Conservation (phyloP, 805 yeast genomes). For the Monosporozyma solicola region DNA sequence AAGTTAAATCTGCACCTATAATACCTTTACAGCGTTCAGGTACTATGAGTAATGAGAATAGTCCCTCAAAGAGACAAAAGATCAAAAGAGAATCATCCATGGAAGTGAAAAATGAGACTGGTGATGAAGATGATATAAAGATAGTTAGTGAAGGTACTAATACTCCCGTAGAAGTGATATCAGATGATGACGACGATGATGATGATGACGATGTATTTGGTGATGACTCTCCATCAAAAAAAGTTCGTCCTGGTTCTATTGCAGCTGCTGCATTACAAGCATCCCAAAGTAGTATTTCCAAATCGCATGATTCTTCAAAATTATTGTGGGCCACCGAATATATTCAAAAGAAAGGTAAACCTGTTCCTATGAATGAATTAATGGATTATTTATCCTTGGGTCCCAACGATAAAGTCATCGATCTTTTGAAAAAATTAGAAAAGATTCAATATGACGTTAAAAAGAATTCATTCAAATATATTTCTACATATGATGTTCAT, state of each 20-base stretch:
- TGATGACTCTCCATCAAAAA: constrained; percentile 21
- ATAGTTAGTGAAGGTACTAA: constrained; percentile 3
- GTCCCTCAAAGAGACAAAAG: constrained; percentile 13
- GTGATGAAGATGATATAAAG: constrained; percentile 14
- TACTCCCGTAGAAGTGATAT: constrained; percentile 6
- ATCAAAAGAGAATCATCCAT: neutral
- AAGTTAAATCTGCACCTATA: constrained; percentile 50
- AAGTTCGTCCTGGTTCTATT: constrained; percentile 25
- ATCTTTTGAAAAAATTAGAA: constrained; percentile 65
- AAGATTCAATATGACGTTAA: constrained; percentile 61
- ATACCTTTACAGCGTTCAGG: constrained; percentile 31
- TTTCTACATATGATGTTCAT: constrained; percentile 81
- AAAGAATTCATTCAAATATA: constrained; percentile 66
- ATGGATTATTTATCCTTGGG: constrained; percentile 51
- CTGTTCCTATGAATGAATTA: constrained; percentile 58
- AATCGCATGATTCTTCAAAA: constrained; percentile 68
- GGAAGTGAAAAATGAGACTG: neutral
- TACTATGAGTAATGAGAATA: constrained; percentile 2
- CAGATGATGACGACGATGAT: constrained; percentile 13
- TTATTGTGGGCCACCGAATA: constrained; percentile 86
- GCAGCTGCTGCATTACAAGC: constrained; percentile 27
- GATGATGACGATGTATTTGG: constrained; percentile 13
- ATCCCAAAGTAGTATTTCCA: constrained; percentile 22
- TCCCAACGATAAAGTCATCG: constrained; percentile 57
- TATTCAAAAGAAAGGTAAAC: constrained; percentile 59